Conservation (phyloP, 139 green algal species). For the Chlorella sp. region DNA sequence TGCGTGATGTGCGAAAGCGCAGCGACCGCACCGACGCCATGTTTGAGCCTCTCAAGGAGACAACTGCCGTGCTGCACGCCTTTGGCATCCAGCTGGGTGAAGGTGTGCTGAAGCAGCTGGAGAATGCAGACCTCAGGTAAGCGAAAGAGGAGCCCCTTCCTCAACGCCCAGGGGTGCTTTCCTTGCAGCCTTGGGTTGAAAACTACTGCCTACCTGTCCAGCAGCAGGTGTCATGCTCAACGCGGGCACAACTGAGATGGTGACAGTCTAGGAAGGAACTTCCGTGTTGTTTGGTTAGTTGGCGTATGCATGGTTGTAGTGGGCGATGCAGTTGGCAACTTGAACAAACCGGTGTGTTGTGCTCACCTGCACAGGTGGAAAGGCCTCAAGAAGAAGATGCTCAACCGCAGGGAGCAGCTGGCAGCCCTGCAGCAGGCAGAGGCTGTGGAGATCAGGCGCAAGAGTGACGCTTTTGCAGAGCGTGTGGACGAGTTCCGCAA, state of each 20-base stretch:
- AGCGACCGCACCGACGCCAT: constrained; percentile 67
- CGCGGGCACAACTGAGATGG: too few species aligned
- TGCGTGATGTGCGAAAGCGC: constrained; percentile 82
- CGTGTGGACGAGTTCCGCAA: constrained; percentile 71
- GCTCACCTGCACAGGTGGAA: too few species aligned
- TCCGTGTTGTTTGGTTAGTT: too few species aligned
- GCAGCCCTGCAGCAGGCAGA: constrained; percentile 63
- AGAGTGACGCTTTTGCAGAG: constrained; percentile 71
- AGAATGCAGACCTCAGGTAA: constrained; percentile 53
- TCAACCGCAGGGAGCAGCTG: constrained; percentile 68
- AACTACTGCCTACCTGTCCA: too few species aligned
- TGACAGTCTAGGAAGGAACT: too few species aligned
- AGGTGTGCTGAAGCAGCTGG: constrained; percentile 48
- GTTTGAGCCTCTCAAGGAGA: constrained; percentile 81
- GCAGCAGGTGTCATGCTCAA: too few species aligned
- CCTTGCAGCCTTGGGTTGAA: too few species aligned
- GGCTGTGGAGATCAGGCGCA: constrained; percentile 71
- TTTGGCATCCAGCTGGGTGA: constrained; percentile 63
- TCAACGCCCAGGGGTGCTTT: too few species aligned
- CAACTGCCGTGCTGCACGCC: constrained; percentile 54
- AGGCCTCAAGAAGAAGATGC: constrained; percentile 83
- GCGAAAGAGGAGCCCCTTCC: too few species aligned
- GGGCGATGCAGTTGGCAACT: too few species aligned
- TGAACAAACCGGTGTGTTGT: too few species aligned
- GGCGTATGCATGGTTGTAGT: too few species aligned